phyloP scores from a whole-genome alignment of 176 grass and related monocot genomes.

The Luzula sylvatica region DNA sequence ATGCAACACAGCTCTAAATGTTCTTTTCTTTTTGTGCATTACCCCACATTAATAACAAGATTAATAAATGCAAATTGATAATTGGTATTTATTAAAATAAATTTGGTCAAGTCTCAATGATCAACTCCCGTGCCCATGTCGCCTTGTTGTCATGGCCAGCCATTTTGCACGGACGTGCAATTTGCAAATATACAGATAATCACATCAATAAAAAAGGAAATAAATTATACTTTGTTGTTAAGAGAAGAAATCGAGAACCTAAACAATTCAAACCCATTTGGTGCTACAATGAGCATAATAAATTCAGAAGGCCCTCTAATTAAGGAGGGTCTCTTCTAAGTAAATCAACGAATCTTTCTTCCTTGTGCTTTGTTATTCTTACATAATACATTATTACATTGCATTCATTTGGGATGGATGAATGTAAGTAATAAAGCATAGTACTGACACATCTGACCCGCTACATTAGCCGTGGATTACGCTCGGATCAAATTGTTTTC shows the following conservation, averaged over 20 bases:
- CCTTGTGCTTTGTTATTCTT: too few relatives aligned
- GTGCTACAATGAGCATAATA: too few relatives aligned
- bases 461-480: conserved; percentile 16
- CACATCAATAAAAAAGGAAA: too few relatives aligned
- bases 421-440: neutral
- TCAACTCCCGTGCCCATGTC: conserved; percentile 20
- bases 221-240: too few relatives aligned
- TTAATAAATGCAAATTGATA: neutral
- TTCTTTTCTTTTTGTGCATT: neutral
- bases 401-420: conserved; percentile 3
- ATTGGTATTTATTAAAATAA: neutral
- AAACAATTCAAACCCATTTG: too few relatives aligned
- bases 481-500: neutral
- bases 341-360: too few relatives aligned
- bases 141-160: conserved; percentile 9
- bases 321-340: too few relatives aligned
- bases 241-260: too few relatives aligned
- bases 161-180: too few relatives aligned
- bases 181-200: too few relatives aligned
- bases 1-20: conserved; percentile 1
- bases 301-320: too few relatives aligned
- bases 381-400: too few relatives aligned
- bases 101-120: conserved; percentile 15
- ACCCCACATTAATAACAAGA: neutral
- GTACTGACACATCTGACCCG: neutral